Base-by-base conservation (phyloP, 2,329 filamentous ascomycete species). In the Raffaelea albimanens region DNA sequence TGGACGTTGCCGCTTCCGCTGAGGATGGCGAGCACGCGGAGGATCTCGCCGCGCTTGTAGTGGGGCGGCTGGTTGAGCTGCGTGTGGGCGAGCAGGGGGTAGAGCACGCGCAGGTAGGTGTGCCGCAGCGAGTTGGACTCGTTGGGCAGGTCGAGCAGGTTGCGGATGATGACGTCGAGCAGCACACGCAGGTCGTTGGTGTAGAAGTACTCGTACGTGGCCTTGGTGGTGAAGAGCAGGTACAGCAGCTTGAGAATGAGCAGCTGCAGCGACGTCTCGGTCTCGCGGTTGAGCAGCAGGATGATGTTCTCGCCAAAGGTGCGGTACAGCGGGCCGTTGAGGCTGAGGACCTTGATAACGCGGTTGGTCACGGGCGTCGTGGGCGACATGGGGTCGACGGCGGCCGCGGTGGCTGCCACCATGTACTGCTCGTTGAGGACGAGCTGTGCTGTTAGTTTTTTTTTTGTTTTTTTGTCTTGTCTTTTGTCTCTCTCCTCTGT, bases 281-380 rank as follows among this genome's bases (percentile, higher is more conserved):
- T 88, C 70, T 97, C 93, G 57, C 93, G 83, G 62, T 98, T 98
- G 36, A 98, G 75, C 2, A 98, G 76, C 5, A 98, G 72, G 53
- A 98, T 98, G 51, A 98, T 85, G 57, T 97, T 98, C 68, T 96
- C 91, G 45, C 93, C 93, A 69, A 98, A 98, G 0, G 91, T 96
- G 60, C 91, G 90, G 63, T 89, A 97, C 1, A 73, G 73, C 43
- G 81, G 78, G 3, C 91, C 91, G 58, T 93, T 76, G 21, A 86
- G 73, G 46, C 88, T 91, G 40, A 98, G 74, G 36, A 90, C 76
- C 63, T 97, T 97, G 64, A 98, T 84, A 44, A 98, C 88, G 55
- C 90, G 83, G 61, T 98, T 98, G 4, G 93, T 97, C 48, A 94
- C 67, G 4, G 78, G 76, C 21, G 70, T 65, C 10, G 69, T 53